phyloP scores from a whole-genome alignment of 2,329 filamentous ascomycete species.

The Fusarium buharicum region DNA sequence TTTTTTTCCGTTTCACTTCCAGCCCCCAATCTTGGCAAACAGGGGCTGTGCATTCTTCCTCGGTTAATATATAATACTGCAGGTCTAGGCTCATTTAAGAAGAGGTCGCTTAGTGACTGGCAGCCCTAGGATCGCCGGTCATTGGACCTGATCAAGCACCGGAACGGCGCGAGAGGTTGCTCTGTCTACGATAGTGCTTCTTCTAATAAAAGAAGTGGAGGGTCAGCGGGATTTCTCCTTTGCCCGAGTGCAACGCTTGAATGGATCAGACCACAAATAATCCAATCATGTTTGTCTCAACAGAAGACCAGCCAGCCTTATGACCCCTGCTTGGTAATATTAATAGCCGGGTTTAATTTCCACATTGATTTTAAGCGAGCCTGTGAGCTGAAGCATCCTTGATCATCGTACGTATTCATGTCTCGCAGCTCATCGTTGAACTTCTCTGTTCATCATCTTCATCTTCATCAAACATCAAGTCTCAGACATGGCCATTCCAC shows the following conservation, averaged over 20 bases:
- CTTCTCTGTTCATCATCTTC: not conserved
- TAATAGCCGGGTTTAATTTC: constrained; percentile 13
- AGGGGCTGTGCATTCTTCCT: too few species aligned
- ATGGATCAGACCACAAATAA: not conserved
- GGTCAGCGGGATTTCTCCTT: not conserved
- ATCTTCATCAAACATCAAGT: not conserved
- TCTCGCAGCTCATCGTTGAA: too few species aligned
- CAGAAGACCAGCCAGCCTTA: constrained; percentile 18
- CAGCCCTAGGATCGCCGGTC: too few species aligned
- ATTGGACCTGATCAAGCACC: too few species aligned
- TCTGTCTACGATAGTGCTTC: not conserved
- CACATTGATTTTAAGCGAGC: constrained; percentile 1
- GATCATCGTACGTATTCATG: not conserved
- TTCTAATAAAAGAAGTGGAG: not conserved
- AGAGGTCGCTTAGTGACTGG: too few species aligned
- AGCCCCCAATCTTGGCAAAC: constrained; percentile 12
- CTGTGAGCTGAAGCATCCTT: not conserved
- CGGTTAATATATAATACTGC: not conserved
- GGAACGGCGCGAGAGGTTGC: not conserved
- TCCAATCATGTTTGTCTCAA: constrained; percentile 5
- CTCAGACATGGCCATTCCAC: constrained; percentile 17
- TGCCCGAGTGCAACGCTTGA: not conserved
- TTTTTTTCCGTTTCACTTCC: constrained; percentile 8
- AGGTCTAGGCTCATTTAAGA: too few species aligned
- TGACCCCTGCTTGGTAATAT: constrained; percentile 25